Conservation (phyloP, 345 rosid genomes). For the Citrus glauca region DNA sequence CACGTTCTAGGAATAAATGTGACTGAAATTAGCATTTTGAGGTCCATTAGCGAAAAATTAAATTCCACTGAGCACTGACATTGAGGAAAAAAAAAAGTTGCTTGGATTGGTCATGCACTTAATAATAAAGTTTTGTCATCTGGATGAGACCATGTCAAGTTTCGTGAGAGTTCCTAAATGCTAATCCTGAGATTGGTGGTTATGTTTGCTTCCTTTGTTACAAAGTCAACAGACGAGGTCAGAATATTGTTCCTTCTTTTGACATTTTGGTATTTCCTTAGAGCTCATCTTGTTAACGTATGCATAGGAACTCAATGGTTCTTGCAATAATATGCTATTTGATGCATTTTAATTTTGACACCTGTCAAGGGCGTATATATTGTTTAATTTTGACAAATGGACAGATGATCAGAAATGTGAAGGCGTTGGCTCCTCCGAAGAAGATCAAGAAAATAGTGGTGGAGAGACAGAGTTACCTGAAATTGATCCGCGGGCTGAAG, state of each 20-base stretch:
- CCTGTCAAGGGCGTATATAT: background rate
- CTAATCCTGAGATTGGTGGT: background rate
- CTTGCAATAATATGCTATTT: background rate
- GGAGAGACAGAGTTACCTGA: conserved; percentile 82
- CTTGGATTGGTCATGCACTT: background rate
- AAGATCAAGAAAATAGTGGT: conserved; percentile 74
- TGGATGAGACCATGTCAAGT: background rate
- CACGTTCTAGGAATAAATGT: background rate
- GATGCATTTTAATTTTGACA: background rate
- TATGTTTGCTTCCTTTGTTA: background rate
- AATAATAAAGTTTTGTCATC: background rate
- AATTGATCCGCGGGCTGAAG: conserved; percentile 93
- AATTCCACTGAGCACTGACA: background rate
- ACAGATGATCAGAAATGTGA: conserved; percentile 76
- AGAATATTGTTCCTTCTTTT: background rate
- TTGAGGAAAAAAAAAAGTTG: background rate
- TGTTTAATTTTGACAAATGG: background rate
- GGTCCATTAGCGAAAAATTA: background rate
- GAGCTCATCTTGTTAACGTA: background rate
- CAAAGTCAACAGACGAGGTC: background rate
- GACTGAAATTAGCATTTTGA: background rate
- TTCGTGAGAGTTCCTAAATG: background rate
- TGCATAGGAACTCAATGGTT: background rate
- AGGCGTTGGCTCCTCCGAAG: conserved; percentile 78
- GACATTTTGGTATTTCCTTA: background rate